Conservation (phyloP, 2,329 filamentous ascomycete genomes). For the Colletotrichum sp. region DNA sequence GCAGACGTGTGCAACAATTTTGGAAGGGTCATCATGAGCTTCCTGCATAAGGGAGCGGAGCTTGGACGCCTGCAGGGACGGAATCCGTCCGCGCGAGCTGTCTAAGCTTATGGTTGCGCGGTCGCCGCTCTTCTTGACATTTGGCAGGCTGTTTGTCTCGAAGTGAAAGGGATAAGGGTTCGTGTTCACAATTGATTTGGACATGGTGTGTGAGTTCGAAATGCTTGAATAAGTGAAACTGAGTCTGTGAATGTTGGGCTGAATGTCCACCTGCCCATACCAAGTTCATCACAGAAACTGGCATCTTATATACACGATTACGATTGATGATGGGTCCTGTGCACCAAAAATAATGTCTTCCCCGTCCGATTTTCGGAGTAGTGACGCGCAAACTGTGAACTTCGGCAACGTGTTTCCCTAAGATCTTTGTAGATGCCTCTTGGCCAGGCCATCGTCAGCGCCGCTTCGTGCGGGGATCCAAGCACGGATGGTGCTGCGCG, state of each 20-base stretch:
- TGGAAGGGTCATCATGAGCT: constrained; percentile 41
- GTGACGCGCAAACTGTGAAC: not conserved
- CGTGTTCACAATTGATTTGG: constrained; percentile 32
- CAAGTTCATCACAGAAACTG: not conserved
- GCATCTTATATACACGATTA: not conserved
- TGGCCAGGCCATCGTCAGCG: not conserved
- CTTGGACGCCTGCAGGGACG: constrained; percentile 37
- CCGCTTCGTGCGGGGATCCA: not conserved
- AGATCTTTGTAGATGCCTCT: not conserved
- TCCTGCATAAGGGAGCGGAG: constrained; percentile 38
- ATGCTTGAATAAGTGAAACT: not conserved
- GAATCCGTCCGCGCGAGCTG: constrained; percentile 40
- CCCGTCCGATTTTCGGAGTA: not conserved
- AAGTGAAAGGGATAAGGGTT: constrained; percentile 37
- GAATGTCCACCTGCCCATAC: not conserved
- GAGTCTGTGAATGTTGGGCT: not conserved
- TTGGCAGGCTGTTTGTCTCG: constrained; percentile 26
- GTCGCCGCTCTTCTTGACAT: constrained; percentile 28
- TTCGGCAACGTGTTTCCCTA: not conserved
- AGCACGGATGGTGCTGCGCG: not conserved
- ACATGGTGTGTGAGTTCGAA: constrained; percentile 19
- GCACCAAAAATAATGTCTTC: not conserved
- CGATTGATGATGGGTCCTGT: not conserved
- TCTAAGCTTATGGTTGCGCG: constrained; percentile 9
- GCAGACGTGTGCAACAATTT: constrained; percentile 48